These are phyloP conservation scores for Ganoderma boninense DNA, from an alignment of 1,284 basidiomycete species.

Conservation along the genomic window DNA sequence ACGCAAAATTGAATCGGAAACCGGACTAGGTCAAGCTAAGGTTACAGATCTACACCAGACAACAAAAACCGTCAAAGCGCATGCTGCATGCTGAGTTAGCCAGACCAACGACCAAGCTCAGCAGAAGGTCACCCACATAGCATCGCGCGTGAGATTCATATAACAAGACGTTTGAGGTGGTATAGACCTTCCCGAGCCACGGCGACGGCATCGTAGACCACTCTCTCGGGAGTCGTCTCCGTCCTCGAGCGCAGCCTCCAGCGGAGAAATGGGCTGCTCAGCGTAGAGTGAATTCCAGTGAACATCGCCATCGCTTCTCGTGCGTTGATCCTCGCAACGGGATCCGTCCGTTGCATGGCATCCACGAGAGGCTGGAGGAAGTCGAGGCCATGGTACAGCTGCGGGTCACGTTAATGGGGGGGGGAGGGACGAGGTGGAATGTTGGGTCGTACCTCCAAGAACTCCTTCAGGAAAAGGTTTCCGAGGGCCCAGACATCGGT, in stretches of 20 bases:
- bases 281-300: neutral
- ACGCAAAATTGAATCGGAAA: neutral
- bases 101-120: neutral
- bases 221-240: slow-evolving; percentile 23
- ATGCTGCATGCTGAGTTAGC: no score
- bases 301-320: neutral
- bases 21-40: no score
- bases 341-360: slow-evolving; percentile 6
- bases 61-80: no score
- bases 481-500: slow-evolving; percentile 41
- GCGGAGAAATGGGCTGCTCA: neutral
- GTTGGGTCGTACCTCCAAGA: slow-evolving; percentile 18
- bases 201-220: slow-evolving; percentile 29
- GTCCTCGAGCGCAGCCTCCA: slow-evolving; percentile 13
- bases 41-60: no score
- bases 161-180: slow-evolving; percentile 18
- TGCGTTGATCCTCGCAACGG: neutral
- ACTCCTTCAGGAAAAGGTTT: slow-evolving; percentile 20
- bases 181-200: slow-evolving; percentile 30
- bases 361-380: slow-evolving; percentile 17
- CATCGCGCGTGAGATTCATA: neutral
- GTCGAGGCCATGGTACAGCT: slow-evolving; percentile 20
- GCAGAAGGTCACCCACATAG: no score
- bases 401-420: neutral
- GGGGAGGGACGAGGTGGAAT: no score